Percentiles rank a stretch among this genome's conserved stretches.
These are phyloP conservation scores for Furcasterigmium sp. DNA, from an alignment of 2,329 filamentous ascomycete genomes.

Conservation along the genomic window DNA sequence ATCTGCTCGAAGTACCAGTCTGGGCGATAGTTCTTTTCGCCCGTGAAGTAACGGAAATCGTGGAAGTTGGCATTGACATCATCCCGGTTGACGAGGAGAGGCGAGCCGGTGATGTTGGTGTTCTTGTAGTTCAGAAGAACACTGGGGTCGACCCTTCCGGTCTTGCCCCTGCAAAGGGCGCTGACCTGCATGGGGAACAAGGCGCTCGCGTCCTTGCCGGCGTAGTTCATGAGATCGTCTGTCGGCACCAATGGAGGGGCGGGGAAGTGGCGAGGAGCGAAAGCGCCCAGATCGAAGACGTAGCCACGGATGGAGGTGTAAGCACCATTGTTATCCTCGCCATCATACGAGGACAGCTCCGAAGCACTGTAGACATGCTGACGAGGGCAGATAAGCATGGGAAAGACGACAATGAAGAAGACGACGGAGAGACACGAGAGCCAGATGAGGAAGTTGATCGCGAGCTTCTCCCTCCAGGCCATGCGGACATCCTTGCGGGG, in stretches of 20 bases:
- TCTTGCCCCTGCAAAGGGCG: conserved; percentile 76
- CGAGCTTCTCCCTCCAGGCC: conserved; percentile 95
- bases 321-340: conserved; percentile 55
- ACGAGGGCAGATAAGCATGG: conserved; percentile 80
- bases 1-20: conserved; percentile 95
- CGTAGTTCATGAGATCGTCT: conserved; percentile 70
- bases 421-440: conserved; percentile 68
- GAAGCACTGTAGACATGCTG: conserved; percentile 80
- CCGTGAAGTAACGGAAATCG: conserved; percentile 82
- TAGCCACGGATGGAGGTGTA: conserved; percentile 83
- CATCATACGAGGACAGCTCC: conserved; percentile 71
- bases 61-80: conserved; percentile 80
- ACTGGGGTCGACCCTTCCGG: conserved; percentile 57
- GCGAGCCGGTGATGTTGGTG: conserved; percentile 67
- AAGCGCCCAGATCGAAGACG: conserved; percentile 77
- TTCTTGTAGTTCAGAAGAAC: conserved; percentile 83
- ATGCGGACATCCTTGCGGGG: conserved; percentile 84
- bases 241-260: conserved; percentile 20
- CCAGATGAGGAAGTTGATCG: conserved; percentile 98
- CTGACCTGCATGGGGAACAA: conserved; percentile 94
- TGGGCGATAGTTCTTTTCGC: conserved; percentile 70
- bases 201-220: conserved; percentile 77
- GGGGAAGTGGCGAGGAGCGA: conserved; percentile 75
- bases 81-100: conserved; percentile 56
- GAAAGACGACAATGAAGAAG: conserved; percentile 90